phyloP scores from a whole-genome alignment of 371 early-diverging fungal species.

The Mucor circinelloides region DNA sequence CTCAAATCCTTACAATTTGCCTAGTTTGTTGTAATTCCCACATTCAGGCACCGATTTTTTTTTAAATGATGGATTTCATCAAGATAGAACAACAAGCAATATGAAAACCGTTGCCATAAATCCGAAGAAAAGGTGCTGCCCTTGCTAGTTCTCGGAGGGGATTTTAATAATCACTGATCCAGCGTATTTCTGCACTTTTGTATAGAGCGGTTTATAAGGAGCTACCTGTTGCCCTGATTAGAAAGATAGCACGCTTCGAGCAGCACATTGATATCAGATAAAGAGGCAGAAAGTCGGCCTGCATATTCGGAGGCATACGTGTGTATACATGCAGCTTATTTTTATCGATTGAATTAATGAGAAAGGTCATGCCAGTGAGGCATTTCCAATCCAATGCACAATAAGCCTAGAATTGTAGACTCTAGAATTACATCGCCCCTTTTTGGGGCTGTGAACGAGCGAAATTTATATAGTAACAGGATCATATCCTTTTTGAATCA shows the following conservation, averaged over 20 bases:
- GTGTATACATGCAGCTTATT: not conserved
- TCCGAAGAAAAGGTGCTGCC: not conserved
- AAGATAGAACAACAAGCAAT: not conserved
- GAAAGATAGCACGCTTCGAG: not conserved
- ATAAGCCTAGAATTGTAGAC: not conserved
- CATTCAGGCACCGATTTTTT: not conserved
- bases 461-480: not conserved
- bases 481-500: not conserved
- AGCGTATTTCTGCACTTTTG: not conserved
- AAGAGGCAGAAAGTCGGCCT: not conserved
- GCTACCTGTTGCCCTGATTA: not conserved
- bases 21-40: too few relatives aligned
- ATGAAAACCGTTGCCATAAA: not conserved
- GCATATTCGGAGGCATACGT: not conserved
- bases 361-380: not conserved
- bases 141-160: not conserved
- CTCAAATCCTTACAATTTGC: too few relatives aligned
- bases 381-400: not conserved
- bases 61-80: not conserved
- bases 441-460: not conserved
- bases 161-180: not conserved
- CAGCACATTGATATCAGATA: not conserved
- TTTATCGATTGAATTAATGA: not conserved
- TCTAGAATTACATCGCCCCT: not conserved
- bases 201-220: not conserved